Evolutionary conservation across 768 basidiomycete species (phyloP).

Genomic region (Russula earlei): DNA sequence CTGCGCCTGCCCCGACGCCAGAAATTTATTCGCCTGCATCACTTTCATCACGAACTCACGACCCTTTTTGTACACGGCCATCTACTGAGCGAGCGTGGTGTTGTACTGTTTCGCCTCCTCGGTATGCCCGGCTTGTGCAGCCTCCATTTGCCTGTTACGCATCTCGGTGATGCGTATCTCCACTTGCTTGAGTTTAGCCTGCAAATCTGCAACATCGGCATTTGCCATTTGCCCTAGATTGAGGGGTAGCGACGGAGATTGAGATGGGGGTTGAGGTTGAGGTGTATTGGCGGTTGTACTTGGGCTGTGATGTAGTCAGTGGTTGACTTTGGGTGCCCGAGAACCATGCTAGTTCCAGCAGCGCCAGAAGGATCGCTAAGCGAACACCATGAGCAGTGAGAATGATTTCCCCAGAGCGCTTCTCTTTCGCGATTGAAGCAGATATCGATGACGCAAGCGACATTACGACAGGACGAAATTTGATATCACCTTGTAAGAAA

Average conservation of each 20-base stretch:
- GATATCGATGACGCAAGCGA: constrained; percentile 55
- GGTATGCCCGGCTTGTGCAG: background rate
- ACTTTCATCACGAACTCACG: too few relatives aligned
- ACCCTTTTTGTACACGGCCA: background rate
- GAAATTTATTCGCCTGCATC: too few relatives aligned
- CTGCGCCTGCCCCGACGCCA: too few relatives aligned
- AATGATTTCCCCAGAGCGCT: constrained; percentile 76
- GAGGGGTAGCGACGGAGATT: too few relatives aligned
- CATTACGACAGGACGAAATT: constrained; percentile 47
- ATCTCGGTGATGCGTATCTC: too few relatives aligned
- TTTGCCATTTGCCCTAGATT: too few relatives aligned
- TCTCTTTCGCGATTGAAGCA: constrained; percentile 55
- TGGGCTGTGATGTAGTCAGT: too few relatives aligned
- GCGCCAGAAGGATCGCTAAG: constrained; percentile 59
- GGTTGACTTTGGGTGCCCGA: constrained; percentile 49
- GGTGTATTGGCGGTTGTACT: too few relatives aligned
- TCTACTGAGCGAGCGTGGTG: background rate
- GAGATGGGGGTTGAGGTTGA: too few relatives aligned
- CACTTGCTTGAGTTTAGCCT: too few relatives aligned
- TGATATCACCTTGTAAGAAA: constrained; percentile 52
- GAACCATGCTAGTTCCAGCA: constrained; percentile 79
- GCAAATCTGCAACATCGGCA: too few relatives aligned
- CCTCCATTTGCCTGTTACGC: background rate
- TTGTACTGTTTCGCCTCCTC: background rate
- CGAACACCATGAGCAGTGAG: constrained; percentile 68